phyloP scores from a whole-genome alignment of 257 asterid genomes.

The Ilex asprella region DNA sequence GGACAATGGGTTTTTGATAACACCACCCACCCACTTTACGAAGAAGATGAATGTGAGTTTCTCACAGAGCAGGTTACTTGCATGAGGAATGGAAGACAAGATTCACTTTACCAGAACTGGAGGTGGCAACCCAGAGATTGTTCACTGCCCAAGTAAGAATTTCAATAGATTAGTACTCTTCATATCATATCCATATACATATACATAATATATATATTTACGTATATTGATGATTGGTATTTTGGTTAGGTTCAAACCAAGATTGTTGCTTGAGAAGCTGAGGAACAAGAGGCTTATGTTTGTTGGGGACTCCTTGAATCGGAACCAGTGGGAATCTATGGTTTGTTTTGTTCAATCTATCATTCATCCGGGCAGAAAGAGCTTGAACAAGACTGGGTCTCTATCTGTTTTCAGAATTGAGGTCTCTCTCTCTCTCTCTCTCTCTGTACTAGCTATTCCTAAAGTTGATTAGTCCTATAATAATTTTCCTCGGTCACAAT shows the following conservation, averaged over 20 bases:
- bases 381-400: conserved; percentile 68
- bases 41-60: conserved; percentile 61
- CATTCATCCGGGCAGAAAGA: conserved; percentile 41
- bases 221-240: background rate
- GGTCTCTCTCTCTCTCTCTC: conserved; percentile 25
- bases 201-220: too few relatives aligned
- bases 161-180: too few relatives aligned
- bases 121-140: conserved; percentile 89
- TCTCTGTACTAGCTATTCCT: background rate
- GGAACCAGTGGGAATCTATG: conserved; percentile 91
- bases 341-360: conserved; percentile 64
- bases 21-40: conserved; percentile 48
- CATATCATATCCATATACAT: too few relatives aligned
- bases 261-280: conserved; percentile 54
- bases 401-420: conserved; percentile 65
- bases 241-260: conserved; percentile 47
- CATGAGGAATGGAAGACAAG: conserved; percentile 62
- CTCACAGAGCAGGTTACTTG: conserved; percentile 84
- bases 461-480: too few relatives aligned
- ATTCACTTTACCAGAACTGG: conserved; percentile 72
- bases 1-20: conserved; percentile 78
- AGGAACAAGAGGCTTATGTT: conserved; percentile 87
- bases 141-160: conserved; percentile 60
- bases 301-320: conserved; percentile 72
- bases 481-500: conserved; percentile 4